Evolutionary conservation across 352 stramenopile genomes (phyloP).

Genomic region (Globisporangium takayamanum): DNA sequence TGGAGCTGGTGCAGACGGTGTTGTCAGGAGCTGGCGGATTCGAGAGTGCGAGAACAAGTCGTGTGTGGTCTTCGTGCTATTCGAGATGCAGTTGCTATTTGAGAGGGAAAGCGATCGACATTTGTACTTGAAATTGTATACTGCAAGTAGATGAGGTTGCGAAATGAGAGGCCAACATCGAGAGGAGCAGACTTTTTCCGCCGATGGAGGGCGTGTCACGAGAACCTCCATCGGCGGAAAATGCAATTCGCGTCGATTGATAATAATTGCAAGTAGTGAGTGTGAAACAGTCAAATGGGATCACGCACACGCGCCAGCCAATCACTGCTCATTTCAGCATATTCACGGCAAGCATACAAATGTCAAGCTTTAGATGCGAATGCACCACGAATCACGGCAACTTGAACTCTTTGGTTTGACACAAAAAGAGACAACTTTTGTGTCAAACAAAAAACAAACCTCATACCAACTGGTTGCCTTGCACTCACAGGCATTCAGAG

Average conservation of each 20-base stretch:
- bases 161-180: conserved; percentile 5
- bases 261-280: background rate
- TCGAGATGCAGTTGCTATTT: background rate
- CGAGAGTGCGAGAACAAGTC: conserved; percentile 4
- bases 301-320: too few relatives aligned
- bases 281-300: background rate
- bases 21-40: conserved; percentile 4
- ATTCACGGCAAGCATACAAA: background rate
- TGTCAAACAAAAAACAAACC: too few relatives aligned
- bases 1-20: background rate
- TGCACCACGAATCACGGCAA: background rate
- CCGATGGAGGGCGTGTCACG: conserved; percentile 17
- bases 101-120: conserved; percentile 3
- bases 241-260: background rate
- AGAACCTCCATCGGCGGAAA: too few relatives aligned
- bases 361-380: background rate
- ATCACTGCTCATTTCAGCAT: too few relatives aligned
- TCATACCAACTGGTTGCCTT: background rate
- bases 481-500: background rate
- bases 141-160: background rate
- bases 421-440: too few relatives aligned
- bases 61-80: background rate
- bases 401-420: too few relatives aligned
- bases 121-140: too few relatives aligned
- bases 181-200: conserved; percentile 21